Conservation (phyloP, 805 yeast species). For the Sugiyamaella chiloensis region DNA sequence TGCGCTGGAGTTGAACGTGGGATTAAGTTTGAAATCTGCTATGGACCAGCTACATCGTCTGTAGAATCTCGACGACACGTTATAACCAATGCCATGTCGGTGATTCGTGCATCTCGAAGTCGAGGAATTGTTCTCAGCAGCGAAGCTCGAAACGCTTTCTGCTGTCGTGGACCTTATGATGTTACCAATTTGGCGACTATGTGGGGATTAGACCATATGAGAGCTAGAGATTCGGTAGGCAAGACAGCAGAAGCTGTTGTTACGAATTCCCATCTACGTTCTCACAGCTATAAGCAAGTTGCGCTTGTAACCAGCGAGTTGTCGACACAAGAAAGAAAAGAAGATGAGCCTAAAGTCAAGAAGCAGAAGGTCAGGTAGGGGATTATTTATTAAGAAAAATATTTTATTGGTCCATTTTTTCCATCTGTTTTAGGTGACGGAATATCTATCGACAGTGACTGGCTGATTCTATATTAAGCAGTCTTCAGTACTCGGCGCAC, state of each 20-base stretch:
- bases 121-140: constrained; percentile 77
- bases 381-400: neutral
- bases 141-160: constrained; percentile 56
- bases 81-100: constrained; percentile 66
- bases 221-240: constrained; percentile 57
- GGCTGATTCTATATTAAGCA: neutral
- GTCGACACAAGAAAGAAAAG: constrained; percentile 2
- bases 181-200: constrained; percentile 60
- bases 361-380: constrained; percentile 5
- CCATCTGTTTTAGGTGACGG: no score
- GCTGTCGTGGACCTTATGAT: constrained; percentile 66
- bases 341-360: constrained; percentile 6
- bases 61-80: constrained; percentile 54
- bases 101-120: constrained; percentile 76
- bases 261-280: constrained; percentile 69
- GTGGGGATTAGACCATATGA: constrained; percentile 65
- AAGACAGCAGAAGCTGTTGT: constrained; percentile 62
- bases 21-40: constrained; percentile 73
- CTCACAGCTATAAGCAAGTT: constrained; percentile 75
- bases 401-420: no score
- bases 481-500: constrained; percentile 10
- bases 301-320: constrained; percentile 16
- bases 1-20: constrained; percentile 85
- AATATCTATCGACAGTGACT: no score
- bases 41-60: constrained; percentile 35